phyloP scores from a whole-genome alignment of 306 rosid genomes.

The Castanea mollissima region DNA sequence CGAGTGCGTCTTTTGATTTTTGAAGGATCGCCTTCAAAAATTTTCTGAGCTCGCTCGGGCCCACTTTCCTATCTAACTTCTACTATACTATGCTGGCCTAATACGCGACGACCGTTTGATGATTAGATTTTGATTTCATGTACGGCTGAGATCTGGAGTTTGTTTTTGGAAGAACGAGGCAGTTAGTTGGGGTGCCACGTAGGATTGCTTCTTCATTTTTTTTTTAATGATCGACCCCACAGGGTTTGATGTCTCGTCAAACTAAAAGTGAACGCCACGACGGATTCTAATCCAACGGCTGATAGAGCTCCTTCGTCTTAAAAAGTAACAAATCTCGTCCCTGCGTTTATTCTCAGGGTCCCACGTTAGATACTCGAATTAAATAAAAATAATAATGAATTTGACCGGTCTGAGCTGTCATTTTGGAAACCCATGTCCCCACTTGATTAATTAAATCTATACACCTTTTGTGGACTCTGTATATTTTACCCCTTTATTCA shows the following conservation, averaged over 20 bases:
- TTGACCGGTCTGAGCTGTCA: constrained; percentile 8
- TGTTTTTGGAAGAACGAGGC: neutral
- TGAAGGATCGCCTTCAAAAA: too few relatives aligned
- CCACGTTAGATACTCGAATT: neutral
- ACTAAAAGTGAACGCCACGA: neutral
- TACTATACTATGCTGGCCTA: neutral
- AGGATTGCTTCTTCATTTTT: neutral
- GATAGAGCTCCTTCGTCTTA: neutral
- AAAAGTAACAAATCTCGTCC: neutral
- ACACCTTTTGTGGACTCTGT: neutral
- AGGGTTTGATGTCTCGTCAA: neutral
- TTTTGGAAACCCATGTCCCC: neutral
- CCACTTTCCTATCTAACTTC: neutral
- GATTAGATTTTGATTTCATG: neutral
- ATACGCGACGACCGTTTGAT: neutral
- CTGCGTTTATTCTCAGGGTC: constrained; percentile 11
- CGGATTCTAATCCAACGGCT: neutral
- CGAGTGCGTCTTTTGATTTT: neutral
- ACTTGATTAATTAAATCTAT: neutral
- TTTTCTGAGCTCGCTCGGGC: neutral
- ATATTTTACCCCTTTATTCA: neutral
- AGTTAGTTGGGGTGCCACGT: neutral
- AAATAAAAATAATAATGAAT: neutral
- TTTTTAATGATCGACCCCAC: neutral
- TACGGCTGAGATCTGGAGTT: neutral